Percentiles rank a stretch among this genome's conserved stretches.
Evolutionary conservation across 1,284 basidiomycete genomes (phyloP).

Genomic region (Cryptococcus amylolentus): DNA sequence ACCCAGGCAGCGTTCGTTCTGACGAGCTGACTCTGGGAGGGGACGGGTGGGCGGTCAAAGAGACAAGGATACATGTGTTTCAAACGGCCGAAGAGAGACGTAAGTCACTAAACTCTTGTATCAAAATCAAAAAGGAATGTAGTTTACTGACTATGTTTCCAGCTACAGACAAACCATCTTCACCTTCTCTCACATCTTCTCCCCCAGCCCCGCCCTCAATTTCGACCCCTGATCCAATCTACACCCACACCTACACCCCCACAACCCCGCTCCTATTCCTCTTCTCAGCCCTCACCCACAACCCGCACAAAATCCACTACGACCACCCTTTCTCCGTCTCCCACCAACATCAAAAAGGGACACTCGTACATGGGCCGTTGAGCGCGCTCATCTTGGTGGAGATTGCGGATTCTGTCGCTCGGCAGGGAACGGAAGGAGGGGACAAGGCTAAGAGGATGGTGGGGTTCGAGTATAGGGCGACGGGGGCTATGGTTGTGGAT

Average conservation of each 20-base stretch:
- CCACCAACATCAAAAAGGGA: slow-evolving; percentile 71
- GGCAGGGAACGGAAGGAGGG: slow-evolving; percentile 40
- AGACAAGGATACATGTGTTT: slow-evolving; percentile 73
- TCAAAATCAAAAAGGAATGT: too few relatives aligned
- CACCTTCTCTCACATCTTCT: slow-evolving; percentile 44
- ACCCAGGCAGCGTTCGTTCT: slow-evolving; percentile 49
- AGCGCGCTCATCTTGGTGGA: slow-evolving; percentile 74
- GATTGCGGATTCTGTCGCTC: too few relatives aligned
- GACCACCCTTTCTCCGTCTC: slow-evolving; percentile 58
- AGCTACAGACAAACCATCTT: background rate
- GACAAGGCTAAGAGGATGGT: slow-evolving; percentile 42
- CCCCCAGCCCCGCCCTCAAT: slow-evolving; percentile 60
- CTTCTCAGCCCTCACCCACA: slow-evolving; percentile 72
- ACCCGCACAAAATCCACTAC: slow-evolving; percentile 49
- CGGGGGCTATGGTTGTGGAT: slow-evolving; percentile 67
- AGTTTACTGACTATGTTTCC: too few relatives aligned
- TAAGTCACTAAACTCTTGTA: too few relatives aligned
- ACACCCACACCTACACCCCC: slow-evolving; percentile 58
- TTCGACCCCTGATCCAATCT: too few relatives aligned
- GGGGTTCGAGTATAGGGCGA: slow-evolving; percentile 68
- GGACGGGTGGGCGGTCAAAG: slow-evolving; percentile 54
- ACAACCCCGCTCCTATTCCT: slow-evolving; percentile 70
- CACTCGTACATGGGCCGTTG: slow-evolving; percentile 75
- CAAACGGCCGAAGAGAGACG: slow-evolving; percentile 47
- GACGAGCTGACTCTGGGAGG: slow-evolving; percentile 49